Percentiles rank a stretch among this genome's conserved stretches.
These are phyloP conservation scores for Aspergillus sclerotialis DNA, from an alignment of 2,329 filamentous ascomycete genomes.

Conservation along the genomic window DNA sequence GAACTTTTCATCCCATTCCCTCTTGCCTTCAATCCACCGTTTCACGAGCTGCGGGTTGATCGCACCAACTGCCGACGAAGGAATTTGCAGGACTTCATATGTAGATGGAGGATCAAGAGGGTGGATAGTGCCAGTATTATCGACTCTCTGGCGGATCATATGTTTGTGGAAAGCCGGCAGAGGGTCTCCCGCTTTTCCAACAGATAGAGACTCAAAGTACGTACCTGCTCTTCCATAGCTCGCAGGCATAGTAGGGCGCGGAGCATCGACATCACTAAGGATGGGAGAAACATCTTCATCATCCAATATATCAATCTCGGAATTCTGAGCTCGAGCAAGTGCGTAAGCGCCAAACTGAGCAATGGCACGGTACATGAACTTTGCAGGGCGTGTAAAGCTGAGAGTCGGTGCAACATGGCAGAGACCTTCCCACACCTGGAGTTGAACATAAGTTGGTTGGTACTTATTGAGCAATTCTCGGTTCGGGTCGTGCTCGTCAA, in stretches of 20 bases:
- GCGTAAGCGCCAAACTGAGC: constrained; percentile 93
- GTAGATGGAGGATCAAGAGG: constrained; percentile 58
- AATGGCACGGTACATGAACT: constrained; percentile 89
- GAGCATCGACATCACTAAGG: constrained; percentile 34
- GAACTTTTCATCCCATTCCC: constrained; percentile 67
- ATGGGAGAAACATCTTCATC: constrained; percentile 75
- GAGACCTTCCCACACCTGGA: constrained; percentile 93
- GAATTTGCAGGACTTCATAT: constrained; percentile 60
- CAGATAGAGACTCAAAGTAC: too few species aligned
- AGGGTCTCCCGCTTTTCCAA: constrained; percentile 82
- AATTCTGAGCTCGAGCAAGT: constrained; percentile 72
- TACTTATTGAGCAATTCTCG: constrained; percentile 54
- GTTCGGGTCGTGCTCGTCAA: constrained; percentile 57
- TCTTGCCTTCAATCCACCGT: constrained; percentile 74
- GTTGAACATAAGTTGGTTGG: constrained; percentile 79
- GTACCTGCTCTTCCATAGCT: too few species aligned
- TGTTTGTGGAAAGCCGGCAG: constrained; percentile 71
- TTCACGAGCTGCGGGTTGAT: constrained; percentile 72
- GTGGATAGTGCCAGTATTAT: constrained; percentile 67
- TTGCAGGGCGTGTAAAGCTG: constrained; percentile 93
- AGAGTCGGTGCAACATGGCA: constrained; percentile 89
- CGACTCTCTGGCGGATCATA: constrained; percentile 88
- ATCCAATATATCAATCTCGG: constrained; percentile 71
- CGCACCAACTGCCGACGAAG: constrained; percentile 62
- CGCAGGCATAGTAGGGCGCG: constrained; percentile 12